phyloP scores from a whole-genome alignment of 75 land plant genomes.

The Sequoiadendron giganteum region DNA sequence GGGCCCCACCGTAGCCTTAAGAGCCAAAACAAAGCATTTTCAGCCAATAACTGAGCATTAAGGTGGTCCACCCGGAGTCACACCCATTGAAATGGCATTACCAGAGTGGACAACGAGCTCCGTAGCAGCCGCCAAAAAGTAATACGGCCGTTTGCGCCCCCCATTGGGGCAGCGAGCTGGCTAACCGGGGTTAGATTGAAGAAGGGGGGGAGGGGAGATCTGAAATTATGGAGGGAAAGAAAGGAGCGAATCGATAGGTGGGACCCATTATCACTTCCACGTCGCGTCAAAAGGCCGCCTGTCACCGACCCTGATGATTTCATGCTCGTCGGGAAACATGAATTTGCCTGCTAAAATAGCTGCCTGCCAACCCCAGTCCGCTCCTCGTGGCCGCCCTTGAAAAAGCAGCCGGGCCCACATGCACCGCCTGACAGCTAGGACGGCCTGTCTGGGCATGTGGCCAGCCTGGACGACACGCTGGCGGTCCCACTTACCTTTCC shows the following conservation, averaged over 20 bases:
- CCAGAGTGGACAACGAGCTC: too few species aligned
- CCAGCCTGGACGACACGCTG: slow-evolving; percentile 1
- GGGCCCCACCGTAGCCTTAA: too few species aligned
- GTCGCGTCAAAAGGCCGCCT: neutral
- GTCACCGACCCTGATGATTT: neutral
- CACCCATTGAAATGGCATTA: too few species aligned
- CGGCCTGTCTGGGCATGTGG: neutral
- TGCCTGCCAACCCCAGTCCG: neutral
- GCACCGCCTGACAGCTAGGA: neutral
- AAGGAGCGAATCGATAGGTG: neutral
- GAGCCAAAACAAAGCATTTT: too few species aligned
- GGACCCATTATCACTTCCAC: neutral
- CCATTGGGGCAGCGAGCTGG: too few species aligned
- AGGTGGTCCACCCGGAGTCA: too few species aligned
- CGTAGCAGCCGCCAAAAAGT: too few species aligned
- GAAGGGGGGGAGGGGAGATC: too few species aligned
- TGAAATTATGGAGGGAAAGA: neutral
- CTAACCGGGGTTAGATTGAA: too few species aligned
- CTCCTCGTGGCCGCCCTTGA: neutral
- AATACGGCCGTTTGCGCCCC: too few species aligned
- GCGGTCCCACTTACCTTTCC: neutral
- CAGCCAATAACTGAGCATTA: too few species aligned
- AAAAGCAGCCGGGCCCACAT: neutral
- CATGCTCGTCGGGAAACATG: neutral
- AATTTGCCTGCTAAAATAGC: neutral